A percentile compares a stretch with the other conserved stretches of the same genome.
These are phyloP conservation scores for Canna indica DNA, from an alignment of 176 grass and related monocot species.

Conservation along the genomic window DNA sequence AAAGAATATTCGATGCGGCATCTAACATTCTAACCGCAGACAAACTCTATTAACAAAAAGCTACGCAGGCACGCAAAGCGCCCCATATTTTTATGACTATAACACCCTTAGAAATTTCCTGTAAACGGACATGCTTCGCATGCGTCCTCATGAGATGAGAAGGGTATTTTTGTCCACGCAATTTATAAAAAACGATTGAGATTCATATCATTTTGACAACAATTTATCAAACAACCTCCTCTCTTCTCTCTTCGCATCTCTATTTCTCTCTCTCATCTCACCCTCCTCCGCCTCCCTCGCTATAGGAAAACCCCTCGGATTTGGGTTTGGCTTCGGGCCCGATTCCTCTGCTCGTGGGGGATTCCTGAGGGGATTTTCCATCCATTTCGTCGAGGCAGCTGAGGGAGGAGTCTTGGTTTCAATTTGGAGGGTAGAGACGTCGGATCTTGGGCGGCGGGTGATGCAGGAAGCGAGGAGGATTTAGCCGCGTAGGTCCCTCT, in stretches of 20 bases:
- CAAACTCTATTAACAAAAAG: neutral
- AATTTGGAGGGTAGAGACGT: neutral
- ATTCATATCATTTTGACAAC: neutral
- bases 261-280: neutral
- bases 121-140: neutral
- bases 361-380: neutral
- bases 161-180: neutral
- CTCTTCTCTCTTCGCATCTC: neutral
- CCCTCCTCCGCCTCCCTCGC: neutral
- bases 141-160: neutral
- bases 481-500: neutral
- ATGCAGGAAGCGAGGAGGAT: neutral
- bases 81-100: neutral
- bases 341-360: neutral
- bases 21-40: neutral
- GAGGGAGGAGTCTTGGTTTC: neutral
- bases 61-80: neutral
- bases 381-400: neutral
- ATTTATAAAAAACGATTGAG: neutral
- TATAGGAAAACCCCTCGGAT: neutral
- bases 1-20: neutral
- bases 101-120: neutral
- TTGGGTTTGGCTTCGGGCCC: neutral
- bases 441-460: neutral
- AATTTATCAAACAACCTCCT: neutral